Base-by-base conservation (phyloP, 2,329 filamentous ascomycete species). In the Phoma sp. region DNA sequence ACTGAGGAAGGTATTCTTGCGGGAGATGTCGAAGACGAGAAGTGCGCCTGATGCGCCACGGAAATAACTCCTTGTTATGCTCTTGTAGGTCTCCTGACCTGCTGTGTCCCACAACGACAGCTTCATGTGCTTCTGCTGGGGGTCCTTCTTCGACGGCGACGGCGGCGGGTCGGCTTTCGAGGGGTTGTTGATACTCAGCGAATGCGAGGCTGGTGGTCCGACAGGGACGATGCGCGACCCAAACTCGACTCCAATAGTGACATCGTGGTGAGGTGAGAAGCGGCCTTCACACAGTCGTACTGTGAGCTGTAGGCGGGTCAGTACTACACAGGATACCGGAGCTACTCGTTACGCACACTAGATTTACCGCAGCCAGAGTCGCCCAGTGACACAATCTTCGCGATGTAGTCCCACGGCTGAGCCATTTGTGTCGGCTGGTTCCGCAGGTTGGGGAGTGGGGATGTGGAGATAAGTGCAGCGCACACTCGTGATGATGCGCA, bases 351-450 rank as follows among this genome's bases (percentile, higher is more conserved):
- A 41, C 50, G 44, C 77, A 86, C 83, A 74, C 83, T 86, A 52
- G 91, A 96, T 82, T 99, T 99, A 71, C 95, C 95, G 73, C 91
- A 96, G 73, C 93, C 95, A 40, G 90, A 95, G 80, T 98, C 95
- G 75, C 95, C 95, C 70, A 99, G 92, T 80, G 91, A 96, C 72
- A 98, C 93, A 68, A 99, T 90, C 79, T 99, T 99, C 76, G 93
- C 93, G 74, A 98, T 99, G 81, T 96, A 98, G 80, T 98, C 92
- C 93, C 93, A 98, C 77, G 91, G 89, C 70, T 87, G 84, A 60
- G 81, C 69, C 78, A 81, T 81, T 40, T 60, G 55, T 33, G 40
- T 49, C 25, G 36, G 36, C 35, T 47, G 55, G 52, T 55, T 51
- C 55, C 50, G 38, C 52, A 41, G 55, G 14, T 13, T 23, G 47